Conservation (phyloP, 2,329 filamentous ascomycete species). For the Chalaropsis thielavioides region DNA sequence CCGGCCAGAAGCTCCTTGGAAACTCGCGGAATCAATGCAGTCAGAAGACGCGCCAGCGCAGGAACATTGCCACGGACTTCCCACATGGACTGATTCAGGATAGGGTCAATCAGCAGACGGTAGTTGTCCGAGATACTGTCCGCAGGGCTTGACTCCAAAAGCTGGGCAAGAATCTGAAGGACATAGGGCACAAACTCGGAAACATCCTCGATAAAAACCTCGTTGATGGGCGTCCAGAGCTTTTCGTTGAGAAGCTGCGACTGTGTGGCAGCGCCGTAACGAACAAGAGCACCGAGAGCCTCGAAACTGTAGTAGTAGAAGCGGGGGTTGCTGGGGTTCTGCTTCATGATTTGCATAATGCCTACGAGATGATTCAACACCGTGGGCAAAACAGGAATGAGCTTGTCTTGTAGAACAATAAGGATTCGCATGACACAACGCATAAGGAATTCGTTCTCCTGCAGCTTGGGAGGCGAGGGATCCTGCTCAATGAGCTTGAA, state of each 20-base stretch:
- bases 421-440: conserved; percentile 95
- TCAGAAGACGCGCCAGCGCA: conserved; percentile 70
- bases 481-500: conserved; percentile 86
- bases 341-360: conserved; percentile 82
- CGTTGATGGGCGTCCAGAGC: conserved; percentile 71
- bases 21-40: conserved; percentile 68
- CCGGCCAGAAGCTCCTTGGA: conserved; percentile 57
- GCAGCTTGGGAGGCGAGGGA: conserved; percentile 73
- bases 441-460: conserved; percentile 98
- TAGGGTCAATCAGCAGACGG: conserved; percentile 59
- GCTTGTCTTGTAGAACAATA: conserved; percentile 78
- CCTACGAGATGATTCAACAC: conserved; percentile 73
- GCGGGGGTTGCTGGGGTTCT: conserved; percentile 90
- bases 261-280: conserved; percentile 48
- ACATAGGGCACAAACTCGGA: conserved; percentile 93
- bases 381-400: conserved; percentile 57
- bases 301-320: conserved; percentile 99
- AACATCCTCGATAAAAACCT: conserved; percentile 66
- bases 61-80: conserved; percentile 87
- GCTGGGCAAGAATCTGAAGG: conserved; percentile 84
- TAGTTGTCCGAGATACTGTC: conserved; percentile 70
- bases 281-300: conserved; percentile 73
- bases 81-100: conserved; percentile 75
- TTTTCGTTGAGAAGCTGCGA: conserved; percentile 62
- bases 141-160: conserved; percentile 73